phyloP scores from a whole-genome alignment of 1,284 basidiomycete species.

The Rhizoctonia solani region DNA sequence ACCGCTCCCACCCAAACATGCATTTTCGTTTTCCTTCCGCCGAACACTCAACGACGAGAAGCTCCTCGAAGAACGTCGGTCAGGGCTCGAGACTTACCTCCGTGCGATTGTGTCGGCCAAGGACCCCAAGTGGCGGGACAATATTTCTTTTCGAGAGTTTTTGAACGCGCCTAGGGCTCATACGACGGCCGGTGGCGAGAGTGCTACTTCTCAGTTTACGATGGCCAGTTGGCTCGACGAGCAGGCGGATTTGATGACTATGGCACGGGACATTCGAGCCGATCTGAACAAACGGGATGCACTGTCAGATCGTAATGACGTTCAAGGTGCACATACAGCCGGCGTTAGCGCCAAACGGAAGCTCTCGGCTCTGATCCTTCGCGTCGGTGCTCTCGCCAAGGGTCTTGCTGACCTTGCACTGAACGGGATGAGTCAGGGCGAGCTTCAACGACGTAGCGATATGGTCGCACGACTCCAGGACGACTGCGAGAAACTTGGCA shows the following conservation, averaged over 20 bases:
- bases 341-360: conserved; percentile 84
- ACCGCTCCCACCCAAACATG: conserved; percentile 79
- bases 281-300: conserved; percentile 86
- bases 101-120: conserved; percentile 80
- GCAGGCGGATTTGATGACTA: conserved; percentile 72
- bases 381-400: conserved; percentile 70
- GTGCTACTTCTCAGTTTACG: conserved; percentile 57
- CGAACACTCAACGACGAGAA: conserved; percentile 47
- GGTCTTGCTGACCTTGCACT: conserved; percentile 68
- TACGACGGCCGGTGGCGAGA: conserved; percentile 30
- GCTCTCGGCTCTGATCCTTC: conserved; percentile 71
- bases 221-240: conserved; percentile 84
- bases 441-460: conserved; percentile 79
- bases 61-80: conserved; percentile 72
- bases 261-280: conserved; percentile 77
- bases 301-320: conserved; percentile 72
- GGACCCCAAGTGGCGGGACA: conserved; percentile 81
- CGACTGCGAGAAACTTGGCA: conserved; percentile 80
- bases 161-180: conserved; percentile 68
- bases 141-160: conserved; percentile 82
- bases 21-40: conserved; percentile 58
- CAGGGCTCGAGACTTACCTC: conserved; percentile 82
- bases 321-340: conserved; percentile 72
- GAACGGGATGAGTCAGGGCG: conserved; percentile 77
- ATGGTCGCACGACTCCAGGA: conserved; percentile 82